phyloP scores from a whole-genome alignment of 129 eudicot genomes.

The Arctium minus region DNA sequence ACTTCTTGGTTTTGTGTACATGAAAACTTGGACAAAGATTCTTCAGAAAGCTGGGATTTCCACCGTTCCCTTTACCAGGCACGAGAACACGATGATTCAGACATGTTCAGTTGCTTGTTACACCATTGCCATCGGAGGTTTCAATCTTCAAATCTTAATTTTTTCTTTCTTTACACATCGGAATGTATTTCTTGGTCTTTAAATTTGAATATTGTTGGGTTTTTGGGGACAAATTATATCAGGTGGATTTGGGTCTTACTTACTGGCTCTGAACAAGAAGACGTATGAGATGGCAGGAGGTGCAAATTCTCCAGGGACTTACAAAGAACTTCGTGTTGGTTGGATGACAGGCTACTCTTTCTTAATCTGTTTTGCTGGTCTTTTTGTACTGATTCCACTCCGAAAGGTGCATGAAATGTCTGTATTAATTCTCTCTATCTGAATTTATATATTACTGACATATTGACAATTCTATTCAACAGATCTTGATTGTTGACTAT shows the following conservation, averaged over 20 bases:
- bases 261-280: conserved; percentile 63
- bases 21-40: conserved; percentile 58
- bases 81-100: conserved; percentile 89
- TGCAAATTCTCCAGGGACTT: conserved; percentile 45
- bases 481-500: conserved; percentile 81
- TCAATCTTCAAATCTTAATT: neutral
- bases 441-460: neutral
- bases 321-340: conserved; percentile 67
- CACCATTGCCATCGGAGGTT: conserved; percentile 71
- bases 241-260: conserved; percentile 82
- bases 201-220: neutral
- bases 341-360: conserved; percentile 72
- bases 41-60: conserved; percentile 49
- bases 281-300: conserved; percentile 69
- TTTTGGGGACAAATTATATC: neutral
- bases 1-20: conserved; percentile 61
- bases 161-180: neutral
- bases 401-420: conserved; percentile 47
- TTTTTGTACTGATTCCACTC: conserved; percentile 72
- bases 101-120: conserved; percentile 87
- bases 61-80: conserved; percentile 62
- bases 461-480: conserved; percentile 20
- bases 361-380: conserved; percentile 68
- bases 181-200: neutral
- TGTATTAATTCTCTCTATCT: neutral